phyloP scores from a whole-genome alignment of 768 basidiomycete genomes.

The Amanita inopinata region DNA sequence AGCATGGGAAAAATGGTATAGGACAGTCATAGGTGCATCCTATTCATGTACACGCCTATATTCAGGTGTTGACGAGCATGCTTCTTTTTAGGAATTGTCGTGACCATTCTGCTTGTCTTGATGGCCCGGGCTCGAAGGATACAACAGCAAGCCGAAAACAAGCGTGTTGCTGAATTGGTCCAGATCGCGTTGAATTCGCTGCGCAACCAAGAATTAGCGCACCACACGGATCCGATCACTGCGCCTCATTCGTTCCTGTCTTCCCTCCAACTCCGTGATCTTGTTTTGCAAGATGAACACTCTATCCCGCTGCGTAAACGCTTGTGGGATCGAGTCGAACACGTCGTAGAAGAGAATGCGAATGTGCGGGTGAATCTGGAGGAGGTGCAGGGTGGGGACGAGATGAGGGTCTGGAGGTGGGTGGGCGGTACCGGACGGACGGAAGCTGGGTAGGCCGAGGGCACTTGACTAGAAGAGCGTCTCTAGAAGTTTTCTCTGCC shows the following conservation, averaged over 20 bases:
- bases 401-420: slow-evolving; percentile 89
- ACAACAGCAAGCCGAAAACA: slow-evolving; percentile 45
- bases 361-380: slow-evolving; percentile 82
- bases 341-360: slow-evolving; percentile 80
- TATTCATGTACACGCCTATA: slow-evolving; percentile 10
- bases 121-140: slow-evolving; percentile 33
- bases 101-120: slow-evolving; percentile 21
- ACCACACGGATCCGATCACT: slow-evolving; percentile 74
- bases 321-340: slow-evolving; percentile 79
- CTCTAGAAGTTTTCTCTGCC: not conserved
- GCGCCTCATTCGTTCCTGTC: slow-evolving; percentile 71
- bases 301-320: slow-evolving; percentile 54
- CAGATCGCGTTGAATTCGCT: slow-evolving; percentile 73
- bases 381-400: slow-evolving; percentile 79
- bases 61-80: slow-evolving; percentile 2
- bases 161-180: slow-evolving; percentile 64
- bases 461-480: not conserved
- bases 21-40: slow-evolving; percentile 49
- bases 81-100: slow-evolving; percentile 24
- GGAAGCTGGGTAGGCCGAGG: not conserved
- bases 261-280: slow-evolving; percentile 80
- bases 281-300: slow-evolving; percentile 74
- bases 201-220: slow-evolving; percentile 72
- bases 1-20: slow-evolving; percentile 60
- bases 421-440: slow-evolving; percentile 41